Percentiles rank a stretch among this genome's conserved stretches.
phyloP scores from a whole-genome alignment of 2,329 filamentous ascomycete genomes.

The Pyricularia sp. region DNA sequence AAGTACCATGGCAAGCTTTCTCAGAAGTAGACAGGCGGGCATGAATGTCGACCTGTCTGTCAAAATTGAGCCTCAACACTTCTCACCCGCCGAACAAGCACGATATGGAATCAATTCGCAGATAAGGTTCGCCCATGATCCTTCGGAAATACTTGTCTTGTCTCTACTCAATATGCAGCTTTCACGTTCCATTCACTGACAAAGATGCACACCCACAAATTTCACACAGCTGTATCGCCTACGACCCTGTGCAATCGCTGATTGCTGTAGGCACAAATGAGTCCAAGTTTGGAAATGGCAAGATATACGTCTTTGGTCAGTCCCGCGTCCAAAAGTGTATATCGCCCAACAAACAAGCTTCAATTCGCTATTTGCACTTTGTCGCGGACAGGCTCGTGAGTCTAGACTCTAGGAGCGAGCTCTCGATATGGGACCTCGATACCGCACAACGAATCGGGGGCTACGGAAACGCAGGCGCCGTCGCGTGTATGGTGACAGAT shows the following conservation, averaged over 20 bases:
- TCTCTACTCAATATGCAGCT: constrained; percentile 5
- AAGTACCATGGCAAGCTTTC: constrained; percentile 62
- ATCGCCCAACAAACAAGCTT: constrained; percentile 55
- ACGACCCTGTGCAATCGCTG: constrained; percentile 87
- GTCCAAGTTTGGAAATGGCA: constrained; percentile 70
- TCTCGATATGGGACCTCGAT: constrained; percentile 71
- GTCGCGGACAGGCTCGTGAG: constrained; percentile 75
- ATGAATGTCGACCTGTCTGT: constrained; percentile 84
- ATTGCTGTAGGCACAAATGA: constrained; percentile 84
- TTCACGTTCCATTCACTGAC: constrained; percentile 11
- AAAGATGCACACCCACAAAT: neutral
- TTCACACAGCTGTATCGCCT: constrained; percentile 59
- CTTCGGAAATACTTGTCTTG: constrained; percentile 5
- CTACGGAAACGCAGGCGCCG: constrained; percentile 64
- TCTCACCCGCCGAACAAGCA: constrained; percentile 70
- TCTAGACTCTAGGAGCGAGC: constrained; percentile 73
- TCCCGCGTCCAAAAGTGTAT: constrained; percentile 67
- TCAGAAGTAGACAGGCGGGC: constrained; percentile 86
- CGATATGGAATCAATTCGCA: constrained; percentile 74
- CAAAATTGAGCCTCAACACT: constrained; percentile 63
- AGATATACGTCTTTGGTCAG: constrained; percentile 82
- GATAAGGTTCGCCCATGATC: constrained; percentile 35
- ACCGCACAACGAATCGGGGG: constrained; percentile 52
- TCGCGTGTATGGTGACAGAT: constrained; percentile 65
- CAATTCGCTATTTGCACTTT: constrained; percentile 69